These are phyloP conservation scores for Apophysomyces trapeziformis DNA, from an alignment of 371 early-diverging fungal species.

Conservation along the genomic window DNA sequence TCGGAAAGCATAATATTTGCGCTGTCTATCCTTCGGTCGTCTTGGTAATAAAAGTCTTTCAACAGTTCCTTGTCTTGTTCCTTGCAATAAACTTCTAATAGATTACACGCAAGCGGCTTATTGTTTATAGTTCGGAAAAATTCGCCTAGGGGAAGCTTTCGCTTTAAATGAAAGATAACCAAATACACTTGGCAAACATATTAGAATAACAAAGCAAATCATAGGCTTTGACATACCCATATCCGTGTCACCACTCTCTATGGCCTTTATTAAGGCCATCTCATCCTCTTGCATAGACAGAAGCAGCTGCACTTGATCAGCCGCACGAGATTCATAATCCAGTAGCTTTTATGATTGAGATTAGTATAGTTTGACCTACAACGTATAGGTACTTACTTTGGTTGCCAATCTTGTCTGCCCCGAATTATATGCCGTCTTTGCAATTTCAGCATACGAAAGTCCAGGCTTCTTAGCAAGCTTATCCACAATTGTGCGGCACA, in stretches of 20 bases:
- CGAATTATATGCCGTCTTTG: slow-evolving; percentile 86
- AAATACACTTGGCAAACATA: slow-evolving; percentile 72
- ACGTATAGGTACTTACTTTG: slow-evolving; percentile 53
- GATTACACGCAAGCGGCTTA: slow-evolving; percentile 79
- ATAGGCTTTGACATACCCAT: slow-evolving; percentile 58
- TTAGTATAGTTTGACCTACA: background rate
- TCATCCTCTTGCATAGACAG: slow-evolving; percentile 93
- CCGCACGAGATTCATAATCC: slow-evolving; percentile 93
- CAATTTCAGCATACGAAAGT: slow-evolving; percentile 89
- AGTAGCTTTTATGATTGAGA: slow-evolving; percentile 53
- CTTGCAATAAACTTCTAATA: slow-evolving; percentile 84
- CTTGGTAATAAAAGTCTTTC: slow-evolving; percentile 94
- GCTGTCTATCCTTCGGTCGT: slow-evolving; percentile 80
- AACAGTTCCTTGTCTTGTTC: slow-evolving; percentile 79
- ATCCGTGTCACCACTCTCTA: slow-evolving; percentile 95
- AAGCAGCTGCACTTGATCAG: slow-evolving; percentile 92
- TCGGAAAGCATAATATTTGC: slow-evolving; percentile 70
- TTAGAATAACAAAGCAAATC: background rate
- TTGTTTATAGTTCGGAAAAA: slow-evolving; percentile 88
- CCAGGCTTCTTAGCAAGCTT: slow-evolving; percentile 76
- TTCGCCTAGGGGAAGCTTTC: slow-evolving; percentile 82
- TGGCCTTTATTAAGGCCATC: slow-evolving; percentile 86
- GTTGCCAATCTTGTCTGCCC: slow-evolving; percentile 91
- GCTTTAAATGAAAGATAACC: slow-evolving; percentile 86
- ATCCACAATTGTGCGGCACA: slow-evolving; percentile 78